phyloP scores from a whole-genome alignment of 306 rosid species.

The Purshia tridentata region DNA sequence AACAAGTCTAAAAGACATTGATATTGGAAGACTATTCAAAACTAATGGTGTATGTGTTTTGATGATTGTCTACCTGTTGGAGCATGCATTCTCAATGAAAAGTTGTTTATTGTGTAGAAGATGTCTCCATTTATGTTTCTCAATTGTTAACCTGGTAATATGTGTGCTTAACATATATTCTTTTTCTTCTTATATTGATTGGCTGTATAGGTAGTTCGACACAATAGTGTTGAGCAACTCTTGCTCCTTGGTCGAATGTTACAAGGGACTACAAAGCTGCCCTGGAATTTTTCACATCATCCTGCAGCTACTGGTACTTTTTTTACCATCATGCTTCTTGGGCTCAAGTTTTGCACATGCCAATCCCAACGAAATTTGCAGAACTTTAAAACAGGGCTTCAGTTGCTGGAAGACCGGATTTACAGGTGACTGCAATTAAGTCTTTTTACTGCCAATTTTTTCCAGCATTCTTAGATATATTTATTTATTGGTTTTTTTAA shows the following conservation, averaged over 20 bases:
- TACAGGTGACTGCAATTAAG: slow-evolving; percentile 55
- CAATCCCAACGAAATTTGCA: slow-evolving; percentile 84
- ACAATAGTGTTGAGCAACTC: slow-evolving; percentile 95
- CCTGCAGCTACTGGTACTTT: slow-evolving; percentile 98
- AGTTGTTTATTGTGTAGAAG: not conserved
- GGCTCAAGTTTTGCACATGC: slow-evolving; percentile 94
- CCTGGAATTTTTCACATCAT: slow-evolving; percentile 86
- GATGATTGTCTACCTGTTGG: not conserved
- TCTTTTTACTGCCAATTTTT: slow-evolving; percentile 4
- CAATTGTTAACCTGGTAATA: not conserved
- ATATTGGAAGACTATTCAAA: not conserved
- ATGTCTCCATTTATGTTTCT: not conserved
- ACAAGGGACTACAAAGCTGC: slow-evolving; percentile 88
- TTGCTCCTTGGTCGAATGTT: slow-evolving; percentile 91
- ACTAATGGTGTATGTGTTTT: not conserved
- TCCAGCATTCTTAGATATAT: slow-evolving; percentile 27
- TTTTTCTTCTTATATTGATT: slow-evolving; percentile 26
- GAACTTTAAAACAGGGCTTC: slow-evolving; percentile 83
- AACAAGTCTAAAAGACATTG: not conserved
- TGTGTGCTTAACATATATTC: slow-evolving; percentile 3
- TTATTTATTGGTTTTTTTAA: not conserved
- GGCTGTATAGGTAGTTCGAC: slow-evolving; percentile 73
- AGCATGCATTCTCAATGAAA: not conserved
- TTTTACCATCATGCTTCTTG: slow-evolving; percentile 94
- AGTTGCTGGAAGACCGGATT: slow-evolving; percentile 88